A percentile compares a stretch with the other conserved stretches of the same genome.
Evolutionary conservation across 73 alveolate species (phyloP).

Genomic region (Breviolum minutum): DNA sequence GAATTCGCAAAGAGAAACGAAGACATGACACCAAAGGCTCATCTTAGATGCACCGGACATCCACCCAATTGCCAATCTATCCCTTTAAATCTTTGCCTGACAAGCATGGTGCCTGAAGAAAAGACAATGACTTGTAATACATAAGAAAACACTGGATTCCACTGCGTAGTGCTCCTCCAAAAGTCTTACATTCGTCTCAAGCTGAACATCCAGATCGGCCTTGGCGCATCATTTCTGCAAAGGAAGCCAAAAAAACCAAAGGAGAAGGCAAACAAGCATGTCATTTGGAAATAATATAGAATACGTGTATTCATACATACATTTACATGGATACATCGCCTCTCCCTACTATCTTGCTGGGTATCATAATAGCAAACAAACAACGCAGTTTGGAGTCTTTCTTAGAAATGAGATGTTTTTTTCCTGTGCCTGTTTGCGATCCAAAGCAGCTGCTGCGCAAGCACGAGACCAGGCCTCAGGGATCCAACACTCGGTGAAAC

Average conservation of each 20-base stretch:
- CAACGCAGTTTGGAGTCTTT: too few species aligned
- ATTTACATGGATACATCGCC: too few species aligned
- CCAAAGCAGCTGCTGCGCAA: slow-evolving; percentile 16
- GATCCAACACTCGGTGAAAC: neutral
- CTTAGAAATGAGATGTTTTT: too few species aligned
- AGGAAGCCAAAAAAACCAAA: too few species aligned
- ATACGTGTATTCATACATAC: too few species aligned
- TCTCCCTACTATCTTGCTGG: neutral
- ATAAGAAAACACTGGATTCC: neutral
- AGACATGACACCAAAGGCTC: too few species aligned
- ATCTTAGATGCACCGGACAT: too few species aligned
- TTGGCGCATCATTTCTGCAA: neutral
- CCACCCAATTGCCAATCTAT: too few species aligned
- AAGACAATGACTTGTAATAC: neutral
- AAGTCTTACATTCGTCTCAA: slow-evolving; percentile 25
- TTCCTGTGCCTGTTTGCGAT: slow-evolving; percentile 28
- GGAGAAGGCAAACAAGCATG: too few species aligned
- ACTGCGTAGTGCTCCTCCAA: slow-evolving; percentile 1
- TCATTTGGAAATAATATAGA: too few species aligned
- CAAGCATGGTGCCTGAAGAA: neutral
- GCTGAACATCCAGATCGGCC: slow-evolving; percentile 60
- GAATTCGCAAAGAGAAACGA: too few species aligned
- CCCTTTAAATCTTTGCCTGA: too few species aligned
- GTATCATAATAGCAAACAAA: neutral
- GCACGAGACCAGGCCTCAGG: slow-evolving; percentile 43